Base-by-base conservation (phyloP, 768 basidiomycete genomes). In the Phylloporus arenicola region DNA sequence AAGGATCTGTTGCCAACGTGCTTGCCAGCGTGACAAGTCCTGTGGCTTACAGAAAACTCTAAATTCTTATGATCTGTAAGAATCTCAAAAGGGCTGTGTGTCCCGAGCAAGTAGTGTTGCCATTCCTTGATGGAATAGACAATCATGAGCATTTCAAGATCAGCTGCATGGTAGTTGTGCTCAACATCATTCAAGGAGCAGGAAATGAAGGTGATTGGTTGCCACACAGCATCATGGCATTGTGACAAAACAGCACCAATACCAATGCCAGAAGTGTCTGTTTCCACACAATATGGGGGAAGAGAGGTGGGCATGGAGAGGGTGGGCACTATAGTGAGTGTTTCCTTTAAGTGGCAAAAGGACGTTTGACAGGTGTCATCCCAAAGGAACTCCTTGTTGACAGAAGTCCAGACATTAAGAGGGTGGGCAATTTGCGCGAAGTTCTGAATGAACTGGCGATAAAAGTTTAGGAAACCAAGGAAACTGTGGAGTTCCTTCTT, bases 1-100 rank as follows among this genome's bases (percentile, higher is more conserved):
- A 0, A 52, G 14, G 0, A 20, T 7, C 2, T 40, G 25, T 1
- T 29, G 14, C 48, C 53, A 54, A 1, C 29, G 1, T 1, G 70
- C 74, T 64, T 79, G 76, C 17, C 70, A 46, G 1, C 66, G 54
- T 41, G 69, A 76, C 0, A 81, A 63, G 12, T 71, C 64, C 41
- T 69, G 60, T 1, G 70, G 53, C 3, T 53, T 64, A 35, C 51
- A 52, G 56, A 78, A 78, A 74, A 77, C 38, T 73, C 59, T 0
- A 78, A 63, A 34, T 78, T 76, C 41, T 71, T 67, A n/a, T n/a
- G n/a, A n/a, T n/a, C n/a, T n/a, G n/a, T n/a, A n/a, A n/a, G n/a
- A n/a, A n/a, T n/a, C n/a, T n/a, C n/a, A n/a, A n/a, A n/a, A n/a
- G n/a, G n/a, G n/a, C n/a, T n/a, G n/a, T n/a, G n/a, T n/a, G n/a